Percentiles rank a stretch among this genome's conserved stretches.
Conservation (phyloP, 2,329 filamentous ascomycete species). For the Pseudocercospora eumusae region DNA sequence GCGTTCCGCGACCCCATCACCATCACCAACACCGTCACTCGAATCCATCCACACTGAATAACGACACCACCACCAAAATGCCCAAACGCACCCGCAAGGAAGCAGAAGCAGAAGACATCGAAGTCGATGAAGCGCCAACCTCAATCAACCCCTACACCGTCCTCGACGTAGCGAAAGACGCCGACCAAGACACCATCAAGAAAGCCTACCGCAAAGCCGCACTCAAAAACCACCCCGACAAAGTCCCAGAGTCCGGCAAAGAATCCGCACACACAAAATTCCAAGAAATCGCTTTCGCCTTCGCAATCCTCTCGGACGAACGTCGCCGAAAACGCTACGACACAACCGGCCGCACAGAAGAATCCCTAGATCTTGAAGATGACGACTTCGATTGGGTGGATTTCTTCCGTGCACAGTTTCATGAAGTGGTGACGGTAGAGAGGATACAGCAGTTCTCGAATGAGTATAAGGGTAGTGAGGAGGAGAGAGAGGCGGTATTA, state of each 20-base stretch:
- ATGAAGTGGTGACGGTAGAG: slow-evolving; percentile 70
- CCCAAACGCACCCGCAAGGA: slow-evolving; percentile 19
- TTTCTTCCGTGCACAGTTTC: slow-evolving; percentile 84
- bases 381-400: slow-evolving; percentile 83
- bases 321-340: slow-evolving; percentile 83
- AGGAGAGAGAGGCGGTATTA: slow-evolving; percentile 79
- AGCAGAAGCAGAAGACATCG: slow-evolving; percentile 41
- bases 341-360: slow-evolving; percentile 81
- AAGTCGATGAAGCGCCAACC: slow-evolving; percentile 63
- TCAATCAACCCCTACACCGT: slow-evolving; percentile 77
- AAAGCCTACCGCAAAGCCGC: slow-evolving; percentile 89
- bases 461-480: slow-evolving; percentile 80
- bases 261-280: slow-evolving; percentile 76
- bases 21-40: not conserved
- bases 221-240: slow-evolving; percentile 75
- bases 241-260: slow-evolving; percentile 59
- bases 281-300: slow-evolving; percentile 89
- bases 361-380: slow-evolving; percentile 63
- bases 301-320: slow-evolving; percentile 85
- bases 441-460: slow-evolving; percentile 56
- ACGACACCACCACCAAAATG: slow-evolving; percentile 17
- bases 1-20: not conserved
- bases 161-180: slow-evolving; percentile 66
- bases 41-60: not conserved
- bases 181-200: slow-evolving; percentile 79